Base-by-base conservation (phyloP, 1,284 basidiomycete species). In the Trichosporon ovoides region DNA sequence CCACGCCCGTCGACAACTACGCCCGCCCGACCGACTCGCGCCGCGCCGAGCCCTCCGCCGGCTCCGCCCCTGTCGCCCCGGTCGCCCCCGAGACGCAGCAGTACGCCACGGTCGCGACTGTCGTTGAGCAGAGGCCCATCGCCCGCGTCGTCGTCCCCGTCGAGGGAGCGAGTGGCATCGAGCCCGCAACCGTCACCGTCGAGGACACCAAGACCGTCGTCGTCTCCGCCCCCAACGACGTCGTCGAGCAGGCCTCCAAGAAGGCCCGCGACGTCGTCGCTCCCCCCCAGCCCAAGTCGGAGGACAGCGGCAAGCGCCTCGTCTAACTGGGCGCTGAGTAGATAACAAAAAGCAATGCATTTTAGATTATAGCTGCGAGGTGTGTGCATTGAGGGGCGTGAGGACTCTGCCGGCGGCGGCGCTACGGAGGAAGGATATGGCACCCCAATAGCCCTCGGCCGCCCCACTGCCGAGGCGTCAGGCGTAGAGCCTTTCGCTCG, bases 391-490 rank as follows among this genome's bases (percentile, higher is more conserved):
- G 28, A 4, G 4, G 28, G 9, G 28, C 28, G 28, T n/a, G n/a
- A n/a, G n/a, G n/a, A n/a, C n/a, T 5, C 28, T n/a, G n/a, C n/a
- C n/a, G n/a, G n/a, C n/a, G n/a, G 12, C 40, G 24, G 43, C 22
- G 22, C 48, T 57, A 75, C 24, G 64, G 58, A 14, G 86, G 86
- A 4, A 88, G 80, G 54, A 89, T 86, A 72, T 88, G 87, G 69
- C 87, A 89, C n/a, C 91, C 91, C 28, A 94, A 78, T 70, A 88
- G 80, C 13, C 91, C 91, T 57, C 89, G 80, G 1, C 91, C 91
- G 58, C 84, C 85, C 86, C 86, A 87, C 7, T 81, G 83, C 16
- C 81, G 72, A 3, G 86, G 86, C 10, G 78, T 83, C 20, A 87
- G 78, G 11, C 68, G 77, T 33, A 87, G 64, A 2, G 73, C 71